Evolutionary conservation across 306 rosid species (phyloP).

Genomic region (Quercus alba): DNA sequence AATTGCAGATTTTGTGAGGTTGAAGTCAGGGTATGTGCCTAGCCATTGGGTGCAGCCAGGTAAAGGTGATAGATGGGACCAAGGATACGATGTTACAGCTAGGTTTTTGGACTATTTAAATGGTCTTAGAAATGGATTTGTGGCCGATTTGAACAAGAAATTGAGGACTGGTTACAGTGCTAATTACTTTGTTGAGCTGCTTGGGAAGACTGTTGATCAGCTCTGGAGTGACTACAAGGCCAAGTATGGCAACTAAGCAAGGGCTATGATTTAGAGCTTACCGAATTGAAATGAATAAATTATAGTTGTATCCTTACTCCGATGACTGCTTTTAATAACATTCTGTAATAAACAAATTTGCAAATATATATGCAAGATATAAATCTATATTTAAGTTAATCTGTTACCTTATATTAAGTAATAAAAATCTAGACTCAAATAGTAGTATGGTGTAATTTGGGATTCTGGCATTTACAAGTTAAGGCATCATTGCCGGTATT

Average conservation of each 20-base stretch:
- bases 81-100: conserved; percentile 44
- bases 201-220: conserved; percentile 40
- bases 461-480: too few species aligned
- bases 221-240: conserved; percentile 51
- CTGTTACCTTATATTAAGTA: too few species aligned
- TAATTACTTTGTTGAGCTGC: conserved; percentile 35
- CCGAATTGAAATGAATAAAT: too few species aligned
- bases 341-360: too few species aligned
- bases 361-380: too few species aligned
- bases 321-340: not conserved
- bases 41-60: conserved; percentile 23
- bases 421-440: too few species aligned
- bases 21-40: conserved; percentile 29
- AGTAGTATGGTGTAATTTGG: too few species aligned
- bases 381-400: too few species aligned
- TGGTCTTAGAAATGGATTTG: conserved; percentile 37
- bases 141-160: conserved; percentile 43
- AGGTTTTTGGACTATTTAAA: conserved; percentile 38
- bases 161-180: conserved; percentile 31
- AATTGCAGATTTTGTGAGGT: conserved; percentile 46
- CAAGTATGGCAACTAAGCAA: conserved; percentile 11
- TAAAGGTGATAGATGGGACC: conserved; percentile 27
- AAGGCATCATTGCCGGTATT: too few species aligned
- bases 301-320: not conserved
- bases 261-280: too few species aligned